Evolutionary conservation across 768 basidiomycete genomes (phyloP).

Genomic region (Rhodotorula kratochvilovae): DNA sequence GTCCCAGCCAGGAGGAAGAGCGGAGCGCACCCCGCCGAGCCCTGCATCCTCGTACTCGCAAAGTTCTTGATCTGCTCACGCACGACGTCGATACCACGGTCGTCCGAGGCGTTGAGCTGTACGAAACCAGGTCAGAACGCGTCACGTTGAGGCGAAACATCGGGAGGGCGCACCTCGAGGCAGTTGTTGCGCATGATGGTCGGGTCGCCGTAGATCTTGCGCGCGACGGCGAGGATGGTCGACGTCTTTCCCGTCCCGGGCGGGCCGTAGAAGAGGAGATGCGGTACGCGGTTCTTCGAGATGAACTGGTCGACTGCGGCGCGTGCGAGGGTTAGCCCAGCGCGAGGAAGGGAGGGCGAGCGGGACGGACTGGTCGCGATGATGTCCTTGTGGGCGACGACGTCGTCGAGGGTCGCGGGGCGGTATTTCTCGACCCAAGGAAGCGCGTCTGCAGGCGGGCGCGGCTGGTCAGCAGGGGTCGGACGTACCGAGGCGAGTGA

Average conservation of each 20-base stretch:
- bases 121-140: neutral
- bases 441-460: neutral
- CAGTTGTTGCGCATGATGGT: slow-evolving; percentile 76
- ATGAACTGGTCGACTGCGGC: slow-evolving; percentile 88
- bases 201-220: slow-evolving; percentile 77
- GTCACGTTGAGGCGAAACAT: neutral
- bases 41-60: slow-evolving; percentile 79
- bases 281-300: slow-evolving; percentile 85
- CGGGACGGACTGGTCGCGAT: slow-evolving; percentile 75
- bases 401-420: slow-evolving; percentile 82
- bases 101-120: slow-evolving; percentile 95
- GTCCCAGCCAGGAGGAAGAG: neutral
- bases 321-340: neutral
- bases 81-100: slow-evolving; percentile 96
- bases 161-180: slow-evolving; percentile 64
- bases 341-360: neutral
- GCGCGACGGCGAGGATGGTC: slow-evolving; percentile 89
- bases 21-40: slow-evolving; percentile 30
- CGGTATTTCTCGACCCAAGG: slow-evolving; percentile 92
- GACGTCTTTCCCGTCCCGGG: slow-evolving; percentile 98
- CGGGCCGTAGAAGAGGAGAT: slow-evolving; percentile 93
- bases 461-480: neutral
- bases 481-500: neutral
- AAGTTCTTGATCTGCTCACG: slow-evolving; percentile 99
- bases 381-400: slow-evolving; percentile 95